phyloP scores from a whole-genome alignment of 139 green algal species.

The Gonium pectorale region DNA sequence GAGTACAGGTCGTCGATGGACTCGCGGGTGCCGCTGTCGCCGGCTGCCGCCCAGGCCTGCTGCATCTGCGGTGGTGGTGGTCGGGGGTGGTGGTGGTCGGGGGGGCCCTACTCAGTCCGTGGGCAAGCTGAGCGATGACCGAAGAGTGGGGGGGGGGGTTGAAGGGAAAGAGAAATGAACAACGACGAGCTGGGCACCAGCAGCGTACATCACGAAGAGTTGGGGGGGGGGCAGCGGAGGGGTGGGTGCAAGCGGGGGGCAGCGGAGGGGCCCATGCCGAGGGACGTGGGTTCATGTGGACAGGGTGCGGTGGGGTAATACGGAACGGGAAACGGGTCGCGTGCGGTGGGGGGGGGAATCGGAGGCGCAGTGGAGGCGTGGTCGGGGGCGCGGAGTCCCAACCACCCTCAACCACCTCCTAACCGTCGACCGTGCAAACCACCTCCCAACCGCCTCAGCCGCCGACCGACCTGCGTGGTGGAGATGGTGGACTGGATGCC shows the following conservation, averaged over 20 bases:
- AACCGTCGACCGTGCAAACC: background rate
- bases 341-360: background rate
- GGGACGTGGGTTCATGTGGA: background rate
- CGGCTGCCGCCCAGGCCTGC: constrained; percentile 20
- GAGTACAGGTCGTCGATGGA: constrained; percentile 39
- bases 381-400: background rate
- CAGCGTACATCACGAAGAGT: background rate
- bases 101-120: no score
- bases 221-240: background rate
- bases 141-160: background rate
- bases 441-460: background rate
- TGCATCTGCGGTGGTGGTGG: background rate
- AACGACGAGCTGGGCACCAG: background rate
- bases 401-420: background rate
- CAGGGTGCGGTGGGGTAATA: background rate
- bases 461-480: background rate
- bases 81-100: no score
- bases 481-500: constrained; percentile 34
- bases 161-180: background rate
- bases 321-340: background rate
- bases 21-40: constrained; percentile 30
- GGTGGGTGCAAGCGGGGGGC: background rate
- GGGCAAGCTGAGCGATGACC: no score
- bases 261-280: background rate
- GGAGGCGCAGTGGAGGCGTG: background rate